Conservation (phyloP, 1,139 yeast species). For the Arxiozyma slooffiae region DNA sequence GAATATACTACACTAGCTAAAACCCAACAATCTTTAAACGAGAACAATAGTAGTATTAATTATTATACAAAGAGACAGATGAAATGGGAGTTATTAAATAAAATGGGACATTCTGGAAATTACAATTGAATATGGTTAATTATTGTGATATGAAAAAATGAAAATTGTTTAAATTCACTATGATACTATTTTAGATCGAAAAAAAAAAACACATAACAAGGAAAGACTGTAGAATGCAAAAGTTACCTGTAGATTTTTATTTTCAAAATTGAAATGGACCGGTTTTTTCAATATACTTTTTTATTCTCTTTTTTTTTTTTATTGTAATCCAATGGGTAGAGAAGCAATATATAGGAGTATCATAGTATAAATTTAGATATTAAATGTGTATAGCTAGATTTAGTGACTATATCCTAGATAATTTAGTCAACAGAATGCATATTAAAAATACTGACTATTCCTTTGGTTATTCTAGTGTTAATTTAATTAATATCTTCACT, state of each 20-base stretch:
- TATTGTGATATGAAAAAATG: too few relatives aligned
- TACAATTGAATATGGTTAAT: too few relatives aligned
- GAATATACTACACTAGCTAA: conserved; percentile 56
- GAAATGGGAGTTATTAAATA: conserved; percentile 19
- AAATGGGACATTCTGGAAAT: conserved; percentile 14
- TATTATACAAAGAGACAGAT: conserved; percentile 19
- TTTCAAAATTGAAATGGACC: background rate
- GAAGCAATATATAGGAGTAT: too few relatives aligned
- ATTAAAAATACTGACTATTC: too few relatives aligned
- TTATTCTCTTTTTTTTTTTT: too few relatives aligned
- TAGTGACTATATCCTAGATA: background rate
- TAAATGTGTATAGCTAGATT: background rate
- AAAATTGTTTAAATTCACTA: too few relatives aligned
- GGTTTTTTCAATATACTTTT: background rate
- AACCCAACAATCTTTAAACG: conserved; percentile 21
- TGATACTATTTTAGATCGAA: too few relatives aligned
- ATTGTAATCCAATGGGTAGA: background rate
- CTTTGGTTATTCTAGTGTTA: too few relatives aligned
- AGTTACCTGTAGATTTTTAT: too few relatives aligned
- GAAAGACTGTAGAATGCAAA: background rate
- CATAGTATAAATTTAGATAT: too few relatives aligned
- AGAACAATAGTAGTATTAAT: conserved; percentile 27
- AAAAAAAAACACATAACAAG: too few relatives aligned
- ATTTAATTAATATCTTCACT: too few relatives aligned
- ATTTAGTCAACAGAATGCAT: background rate